Evolutionary conservation across 2,329 filamentous ascomycete genomes (phyloP).

Genomic region (Xylariaceae sp.): DNA sequence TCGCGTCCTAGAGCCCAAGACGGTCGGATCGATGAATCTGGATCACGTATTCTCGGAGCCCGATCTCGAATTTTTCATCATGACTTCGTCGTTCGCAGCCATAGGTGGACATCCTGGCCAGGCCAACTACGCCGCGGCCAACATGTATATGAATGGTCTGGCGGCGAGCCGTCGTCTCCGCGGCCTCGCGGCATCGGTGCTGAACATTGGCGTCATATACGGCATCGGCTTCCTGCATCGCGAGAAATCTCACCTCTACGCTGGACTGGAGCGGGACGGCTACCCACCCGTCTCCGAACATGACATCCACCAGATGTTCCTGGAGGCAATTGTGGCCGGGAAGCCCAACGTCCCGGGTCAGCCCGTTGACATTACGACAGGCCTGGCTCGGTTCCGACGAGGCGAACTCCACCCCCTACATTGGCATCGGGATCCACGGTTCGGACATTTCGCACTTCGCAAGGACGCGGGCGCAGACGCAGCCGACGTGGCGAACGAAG

Average conservation of each 20-base stretch:
- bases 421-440: conserved; percentile 45
- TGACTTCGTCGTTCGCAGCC: conserved; percentile 46
- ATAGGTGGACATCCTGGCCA: conserved; percentile 44
- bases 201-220: conserved; percentile 47
- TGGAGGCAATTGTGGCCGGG: conserved; percentile 48
- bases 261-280: conserved; percentile 41
- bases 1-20: conserved; percentile 41
- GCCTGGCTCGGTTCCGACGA: conserved; percentile 38
- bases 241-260: conserved; percentile 39
- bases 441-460: conserved; percentile 37
- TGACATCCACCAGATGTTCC: conserved; percentile 50
- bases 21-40: conserved; percentile 39
- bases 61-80: conserved; percentile 44
- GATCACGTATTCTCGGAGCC: conserved; percentile 33
- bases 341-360: conserved; percentile 23
- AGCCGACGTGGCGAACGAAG: not conserved
- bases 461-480: conserved; percentile 8
- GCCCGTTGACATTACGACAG: conserved; percentile 39
- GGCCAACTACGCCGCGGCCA: conserved; percentile 44
- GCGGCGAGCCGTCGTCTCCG: conserved; percentile 36
- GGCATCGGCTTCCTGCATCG: conserved; percentile 43
- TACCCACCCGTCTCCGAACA: conserved; percentile 49
- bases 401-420: conserved; percentile 31
- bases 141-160: conserved; percentile 48
- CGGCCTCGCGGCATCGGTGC: conserved; percentile 36